Evolutionary conservation across 139 green algal genomes (phyloP).

Genomic region (Zygnema cylindricum): DNA sequence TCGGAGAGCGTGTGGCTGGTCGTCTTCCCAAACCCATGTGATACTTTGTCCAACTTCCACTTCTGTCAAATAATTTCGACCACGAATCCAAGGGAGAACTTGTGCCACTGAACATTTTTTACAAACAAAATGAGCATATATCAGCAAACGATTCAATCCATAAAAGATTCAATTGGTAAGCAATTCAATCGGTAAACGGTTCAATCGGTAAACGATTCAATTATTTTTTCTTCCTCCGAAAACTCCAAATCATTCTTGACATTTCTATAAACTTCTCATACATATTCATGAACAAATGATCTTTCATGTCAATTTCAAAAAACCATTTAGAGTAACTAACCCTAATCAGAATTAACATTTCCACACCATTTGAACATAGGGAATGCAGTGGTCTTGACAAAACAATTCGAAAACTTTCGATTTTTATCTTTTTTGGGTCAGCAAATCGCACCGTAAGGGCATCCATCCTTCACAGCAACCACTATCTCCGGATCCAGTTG

Average conservation of each 20-base stretch:
- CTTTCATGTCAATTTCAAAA: too few relatives aligned
- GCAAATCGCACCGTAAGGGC: constrained; percentile 12
- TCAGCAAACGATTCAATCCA: neutral
- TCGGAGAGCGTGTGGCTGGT: constrained; percentile 37
- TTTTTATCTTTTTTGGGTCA: too few relatives aligned
- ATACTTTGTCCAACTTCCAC: constrained; percentile 20
- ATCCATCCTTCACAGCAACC: neutral
- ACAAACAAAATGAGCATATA: neutral
- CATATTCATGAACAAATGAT: too few relatives aligned
- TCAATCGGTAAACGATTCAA: too few relatives aligned
- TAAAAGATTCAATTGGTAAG: neutral
- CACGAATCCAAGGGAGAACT: constrained; percentile 13
- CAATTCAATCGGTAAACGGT: neutral
- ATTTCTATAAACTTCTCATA: too few relatives aligned
- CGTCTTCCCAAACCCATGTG: constrained; percentile 42
- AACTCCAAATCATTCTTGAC: too few relatives aligned
- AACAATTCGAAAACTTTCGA: too few relatives aligned
- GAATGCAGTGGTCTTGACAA: too few relatives aligned
- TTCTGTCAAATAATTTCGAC: constrained; percentile 4
- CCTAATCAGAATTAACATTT: too few relatives aligned
- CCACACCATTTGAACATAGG: too few relatives aligned
- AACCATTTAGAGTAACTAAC: too few relatives aligned
- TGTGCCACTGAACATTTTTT: neutral
- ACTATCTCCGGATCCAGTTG: constrained; percentile 20
- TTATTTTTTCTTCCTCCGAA: too few relatives aligned